A percentile compares a stretch with the other conserved stretches of the same genome.
Conservation (phyloP, 1,284 basidiomycete species). For the Bjerkandera adusta region DNA sequence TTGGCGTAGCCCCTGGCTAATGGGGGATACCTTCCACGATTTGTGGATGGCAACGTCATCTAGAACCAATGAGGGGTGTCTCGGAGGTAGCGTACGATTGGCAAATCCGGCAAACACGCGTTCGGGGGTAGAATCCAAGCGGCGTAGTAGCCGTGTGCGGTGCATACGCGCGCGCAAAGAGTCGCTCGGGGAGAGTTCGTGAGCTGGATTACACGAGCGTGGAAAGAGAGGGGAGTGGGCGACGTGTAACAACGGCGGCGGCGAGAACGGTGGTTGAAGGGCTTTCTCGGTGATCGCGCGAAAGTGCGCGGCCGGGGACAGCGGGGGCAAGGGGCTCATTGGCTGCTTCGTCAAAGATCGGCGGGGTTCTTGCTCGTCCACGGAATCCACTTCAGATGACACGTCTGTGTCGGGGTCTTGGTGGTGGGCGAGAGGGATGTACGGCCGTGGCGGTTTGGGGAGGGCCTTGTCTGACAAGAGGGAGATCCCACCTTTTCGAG, state of each 20-base stretch:
- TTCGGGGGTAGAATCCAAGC: slow-evolving; percentile 33
- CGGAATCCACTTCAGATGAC: slow-evolving; percentile 18
- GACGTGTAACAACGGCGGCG: slow-evolving; percentile 51
- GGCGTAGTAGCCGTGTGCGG: slow-evolving; percentile 47
- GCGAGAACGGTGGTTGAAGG: slow-evolving; percentile 32
- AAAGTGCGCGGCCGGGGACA: slow-evolving; percentile 27
- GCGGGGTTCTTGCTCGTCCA: slow-evolving; percentile 21
- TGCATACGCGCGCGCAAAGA: slow-evolving; percentile 47
- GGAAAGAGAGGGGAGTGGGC: slow-evolving; percentile 52
- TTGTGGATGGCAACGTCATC: slow-evolving; percentile 49
- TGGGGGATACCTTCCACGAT: slow-evolving; percentile 36
- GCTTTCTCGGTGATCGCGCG: slow-evolving; percentile 31
- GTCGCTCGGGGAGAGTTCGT: slow-evolving; percentile 36
- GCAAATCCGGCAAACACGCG: slow-evolving; percentile 8
- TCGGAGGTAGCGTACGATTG: slow-evolving; percentile 1
- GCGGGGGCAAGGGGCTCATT: slow-evolving; percentile 15
- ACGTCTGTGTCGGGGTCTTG: slow-evolving; percentile 23
- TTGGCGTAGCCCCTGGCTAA: slow-evolving; percentile 55
- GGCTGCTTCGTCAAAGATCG: slow-evolving; percentile 9
- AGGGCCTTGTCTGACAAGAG: slow-evolving; percentile 44
- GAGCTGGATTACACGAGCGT: slow-evolving; percentile 52
- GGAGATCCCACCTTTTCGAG: slow-evolving; percentile 44
- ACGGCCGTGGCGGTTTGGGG: slow-evolving; percentile 11
- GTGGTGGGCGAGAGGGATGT: slow-evolving; percentile 18
- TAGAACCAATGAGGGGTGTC: slow-evolving; percentile 29